phyloP scores from a whole-genome alignment of 257 asterid genomes.

The Petunia axillaris region DNA sequence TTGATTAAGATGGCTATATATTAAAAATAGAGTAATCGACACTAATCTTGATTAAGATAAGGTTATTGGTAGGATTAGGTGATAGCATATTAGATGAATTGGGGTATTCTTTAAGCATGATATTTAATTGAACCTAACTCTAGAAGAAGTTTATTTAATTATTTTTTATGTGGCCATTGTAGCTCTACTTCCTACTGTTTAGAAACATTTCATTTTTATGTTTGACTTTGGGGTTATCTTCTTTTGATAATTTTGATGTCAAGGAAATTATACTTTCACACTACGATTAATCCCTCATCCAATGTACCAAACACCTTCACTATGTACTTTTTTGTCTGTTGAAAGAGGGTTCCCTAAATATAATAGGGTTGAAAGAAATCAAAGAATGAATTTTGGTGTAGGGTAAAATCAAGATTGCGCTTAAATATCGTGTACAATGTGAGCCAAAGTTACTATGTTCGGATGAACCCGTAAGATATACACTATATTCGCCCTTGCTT shows the following conservation, averaged over 20 bases:
- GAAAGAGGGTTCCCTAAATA: background rate
- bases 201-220: background rate
- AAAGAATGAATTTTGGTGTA: too few species aligned
- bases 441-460: too few species aligned
- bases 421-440: background rate
- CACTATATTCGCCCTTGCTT: too few species aligned
- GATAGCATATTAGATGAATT: background rate
- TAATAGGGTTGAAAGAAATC: background rate
- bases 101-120: constrained; percentile 25
- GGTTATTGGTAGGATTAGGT: constrained; percentile 37
- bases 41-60: constrained; percentile 23
- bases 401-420: background rate
- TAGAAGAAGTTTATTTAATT: background rate
- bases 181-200: background rate
- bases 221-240: constrained; percentile 1
- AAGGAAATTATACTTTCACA: background rate
- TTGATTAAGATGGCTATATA: background rate
- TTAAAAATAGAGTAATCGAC: constrained; percentile 18
- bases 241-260: constrained; percentile 9
- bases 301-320: background rate
- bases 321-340: too few species aligned
- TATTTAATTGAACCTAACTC: constrained; percentile 23
- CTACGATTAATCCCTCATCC: background rate
- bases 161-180: background rate
- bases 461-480: too few species aligned